phyloP scores from a whole-genome alignment of 1,284 basidiomycete genomes.

The Pseudozyma thailandica region DNA sequence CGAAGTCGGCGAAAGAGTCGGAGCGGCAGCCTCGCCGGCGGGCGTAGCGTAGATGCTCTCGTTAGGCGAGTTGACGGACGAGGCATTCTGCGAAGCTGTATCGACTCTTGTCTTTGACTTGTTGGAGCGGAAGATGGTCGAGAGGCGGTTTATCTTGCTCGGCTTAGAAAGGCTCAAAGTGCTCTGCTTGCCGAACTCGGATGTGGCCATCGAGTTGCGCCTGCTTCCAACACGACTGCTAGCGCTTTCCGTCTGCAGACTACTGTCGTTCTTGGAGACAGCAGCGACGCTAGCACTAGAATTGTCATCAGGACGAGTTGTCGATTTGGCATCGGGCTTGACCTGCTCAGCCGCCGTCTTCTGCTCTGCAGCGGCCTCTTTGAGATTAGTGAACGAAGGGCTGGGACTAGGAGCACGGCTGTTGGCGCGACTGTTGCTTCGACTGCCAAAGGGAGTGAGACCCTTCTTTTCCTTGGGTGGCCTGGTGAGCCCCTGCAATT shows the following conservation, averaged over 20 bases:
- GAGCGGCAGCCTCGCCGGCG: slow-evolving; percentile 10
- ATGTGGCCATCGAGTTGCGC: slow-evolving; percentile 23
- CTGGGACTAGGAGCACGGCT: slow-evolving; percentile 48
- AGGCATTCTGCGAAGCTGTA: neutral
- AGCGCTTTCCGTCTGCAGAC: slow-evolving; percentile 5
- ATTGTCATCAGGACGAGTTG: too few relatives aligned
- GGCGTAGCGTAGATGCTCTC: slow-evolving; percentile 28
- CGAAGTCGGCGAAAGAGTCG: slow-evolving; percentile 27
- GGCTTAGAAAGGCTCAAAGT: slow-evolving; percentile 6
- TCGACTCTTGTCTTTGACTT: slow-evolving; percentile 22
- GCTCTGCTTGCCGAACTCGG: slow-evolving; percentile 9
- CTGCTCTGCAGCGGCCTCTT: slow-evolving; percentile 19
- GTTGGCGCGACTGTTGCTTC: slow-evolving; percentile 44
- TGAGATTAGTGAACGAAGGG: slow-evolving; percentile 34
- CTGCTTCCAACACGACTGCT: slow-evolving; percentile 6
- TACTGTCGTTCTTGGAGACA: neutral
- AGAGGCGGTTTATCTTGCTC: slow-evolving; percentile 19
- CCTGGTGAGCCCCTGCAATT: slow-evolving; percentile 56
- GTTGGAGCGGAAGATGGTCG: slow-evolving; percentile 27
- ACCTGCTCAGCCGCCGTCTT: neutral
- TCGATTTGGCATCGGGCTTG: neutral
- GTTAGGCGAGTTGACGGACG: slow-evolving; percentile 5
- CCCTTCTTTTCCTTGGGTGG: slow-evolving; percentile 39
- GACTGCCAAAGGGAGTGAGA: slow-evolving; percentile 54
- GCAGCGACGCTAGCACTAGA: neutral